These are phyloP conservation scores for Neurospora hispaniola DNA, from an alignment of 495 filamentous ascomycete genomes.

Conservation along the genomic window DNA sequence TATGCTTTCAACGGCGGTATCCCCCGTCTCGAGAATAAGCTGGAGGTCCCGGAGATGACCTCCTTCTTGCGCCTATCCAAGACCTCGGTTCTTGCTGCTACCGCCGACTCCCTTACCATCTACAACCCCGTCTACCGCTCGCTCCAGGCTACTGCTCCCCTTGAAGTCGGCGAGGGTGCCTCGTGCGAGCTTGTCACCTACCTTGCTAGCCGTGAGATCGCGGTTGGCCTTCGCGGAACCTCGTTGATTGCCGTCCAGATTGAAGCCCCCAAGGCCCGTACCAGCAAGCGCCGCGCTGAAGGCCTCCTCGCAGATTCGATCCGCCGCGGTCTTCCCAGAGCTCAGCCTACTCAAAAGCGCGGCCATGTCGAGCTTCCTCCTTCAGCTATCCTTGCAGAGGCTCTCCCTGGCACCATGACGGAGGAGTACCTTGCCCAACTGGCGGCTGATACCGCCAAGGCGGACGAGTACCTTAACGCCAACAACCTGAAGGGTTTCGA, in stretches of 20 bases:
- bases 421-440: slow-evolving; percentile 26
- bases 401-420: slow-evolving; percentile 28
- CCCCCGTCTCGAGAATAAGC: slow-evolving; percentile 31
- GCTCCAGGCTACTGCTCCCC: slow-evolving; percentile 42
- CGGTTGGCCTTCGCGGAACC: slow-evolving; percentile 46
- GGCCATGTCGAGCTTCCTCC: slow-evolving; percentile 4
- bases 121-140: slow-evolving; percentile 61
- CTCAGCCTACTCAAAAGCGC: slow-evolving; percentile 8
- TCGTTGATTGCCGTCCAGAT: slow-evolving; percentile 52
- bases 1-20: slow-evolving; percentile 42
- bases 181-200: slow-evolving; percentile 45
- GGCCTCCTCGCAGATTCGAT: slow-evolving; percentile 64
- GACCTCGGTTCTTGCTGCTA: slow-evolving; percentile 38
- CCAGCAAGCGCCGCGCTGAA: slow-evolving; percentile 50
- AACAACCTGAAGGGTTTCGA: slow-evolving; percentile 45
- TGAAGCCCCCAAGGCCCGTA: slow-evolving; percentile 46
- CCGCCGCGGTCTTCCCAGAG: slow-evolving; percentile 40
- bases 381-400: slow-evolving; percentile 25
- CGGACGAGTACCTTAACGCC: slow-evolving; percentile 35
- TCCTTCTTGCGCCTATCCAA: slow-evolving; percentile 45
- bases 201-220: slow-evolving; percentile 52
- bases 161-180: slow-evolving; percentile 22
- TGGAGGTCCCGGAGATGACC: slow-evolving; percentile 24
- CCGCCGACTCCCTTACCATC: slow-evolving; percentile 33
- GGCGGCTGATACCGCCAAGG: slow-evolving; percentile 24